Evolutionary conservation across 495 filamentous ascomycete species (phyloP).

Genomic region (Hyphodiscus hymeniophilus): DNA sequence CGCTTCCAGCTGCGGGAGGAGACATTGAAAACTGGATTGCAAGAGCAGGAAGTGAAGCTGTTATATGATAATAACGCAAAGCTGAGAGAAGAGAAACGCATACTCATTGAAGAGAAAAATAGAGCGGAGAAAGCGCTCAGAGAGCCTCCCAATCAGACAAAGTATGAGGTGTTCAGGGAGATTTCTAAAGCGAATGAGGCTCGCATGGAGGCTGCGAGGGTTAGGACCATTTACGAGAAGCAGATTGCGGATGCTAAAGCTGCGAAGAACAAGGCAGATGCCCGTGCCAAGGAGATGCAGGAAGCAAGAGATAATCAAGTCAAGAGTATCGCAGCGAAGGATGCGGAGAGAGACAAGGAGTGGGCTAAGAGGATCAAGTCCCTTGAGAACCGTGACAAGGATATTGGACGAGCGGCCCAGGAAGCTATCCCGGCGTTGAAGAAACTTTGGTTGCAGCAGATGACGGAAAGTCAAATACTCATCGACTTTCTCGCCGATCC

Average conservation of each 20-base stretch:
- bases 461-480: constrained; percentile 13
- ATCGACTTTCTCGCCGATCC: constrained; percentile 8
- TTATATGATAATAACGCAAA: no score
- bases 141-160: no score
- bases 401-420: constrained; percentile 1
- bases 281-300: neutral
- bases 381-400: neutral
- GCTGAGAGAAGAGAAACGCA: no score
- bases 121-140: no score
- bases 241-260: neutral
- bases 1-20: neutral
- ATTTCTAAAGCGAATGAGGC: no score
- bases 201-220: no score
- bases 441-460: constrained; percentile 10
- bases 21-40: neutral
- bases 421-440: neutral
- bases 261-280: neutral
- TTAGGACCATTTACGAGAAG: no score
- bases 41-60: no score
- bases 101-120: no score
- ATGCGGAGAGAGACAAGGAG: neutral
- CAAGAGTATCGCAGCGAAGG: neutral
- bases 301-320: neutral
- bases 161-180: no score
- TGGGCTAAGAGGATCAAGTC: neutral